phyloP scores from a whole-genome alignment of 768 basidiomycete genomes.

The Termitomyces sp. region DNA sequence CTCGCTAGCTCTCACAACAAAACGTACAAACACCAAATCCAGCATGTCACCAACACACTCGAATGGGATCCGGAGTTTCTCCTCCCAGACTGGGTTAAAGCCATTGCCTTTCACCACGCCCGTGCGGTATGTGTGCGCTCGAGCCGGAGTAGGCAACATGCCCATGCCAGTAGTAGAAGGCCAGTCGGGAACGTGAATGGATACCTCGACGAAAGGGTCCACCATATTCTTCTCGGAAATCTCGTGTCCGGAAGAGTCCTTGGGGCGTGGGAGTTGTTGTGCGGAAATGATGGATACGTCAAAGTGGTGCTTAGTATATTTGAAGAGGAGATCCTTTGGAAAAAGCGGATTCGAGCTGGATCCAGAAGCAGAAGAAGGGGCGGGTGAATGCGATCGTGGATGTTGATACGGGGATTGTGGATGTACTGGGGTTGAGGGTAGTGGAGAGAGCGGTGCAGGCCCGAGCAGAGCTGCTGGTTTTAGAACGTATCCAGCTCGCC shows the following conservation, averaged over 20 bases:
- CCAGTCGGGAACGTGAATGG: slow-evolving; percentile 78
- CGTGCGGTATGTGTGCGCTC: slow-evolving; percentile 53
- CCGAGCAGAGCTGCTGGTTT: slow-evolving; percentile 76
- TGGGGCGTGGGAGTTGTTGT: slow-evolving; percentile 82
- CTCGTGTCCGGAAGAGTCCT: slow-evolving; percentile 64
- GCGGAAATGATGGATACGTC: slow-evolving; percentile 43
- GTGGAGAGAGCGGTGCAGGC: slow-evolving; percentile 13
- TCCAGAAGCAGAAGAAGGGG: slow-evolving; percentile 2
- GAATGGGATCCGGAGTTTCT: slow-evolving; percentile 64
- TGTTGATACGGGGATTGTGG: neutral
- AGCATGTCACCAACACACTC: slow-evolving; percentile 72
- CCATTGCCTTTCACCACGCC: slow-evolving; percentile 80
- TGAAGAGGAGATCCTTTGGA: slow-evolving; percentile 53
- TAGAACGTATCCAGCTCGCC: slow-evolving; percentile 85
- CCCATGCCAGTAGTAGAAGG: slow-evolving; percentile 15
- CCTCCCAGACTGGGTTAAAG: slow-evolving; percentile 90
- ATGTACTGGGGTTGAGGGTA: neutral
- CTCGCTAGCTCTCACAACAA: slow-evolving; percentile 68
- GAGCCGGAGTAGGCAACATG: slow-evolving; percentile 19
- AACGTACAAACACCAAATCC: slow-evolving; percentile 81
- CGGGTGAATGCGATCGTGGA: slow-evolving; percentile 4
- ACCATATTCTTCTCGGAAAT: slow-evolving; percentile 48
- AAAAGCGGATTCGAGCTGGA: neutral
- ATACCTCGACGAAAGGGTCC: slow-evolving; percentile 68
- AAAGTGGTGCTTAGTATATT: slow-evolving; percentile 55